Conservation (phyloP, 1,139 yeast genomes). For the Zygoascus meyerae region DNA sequence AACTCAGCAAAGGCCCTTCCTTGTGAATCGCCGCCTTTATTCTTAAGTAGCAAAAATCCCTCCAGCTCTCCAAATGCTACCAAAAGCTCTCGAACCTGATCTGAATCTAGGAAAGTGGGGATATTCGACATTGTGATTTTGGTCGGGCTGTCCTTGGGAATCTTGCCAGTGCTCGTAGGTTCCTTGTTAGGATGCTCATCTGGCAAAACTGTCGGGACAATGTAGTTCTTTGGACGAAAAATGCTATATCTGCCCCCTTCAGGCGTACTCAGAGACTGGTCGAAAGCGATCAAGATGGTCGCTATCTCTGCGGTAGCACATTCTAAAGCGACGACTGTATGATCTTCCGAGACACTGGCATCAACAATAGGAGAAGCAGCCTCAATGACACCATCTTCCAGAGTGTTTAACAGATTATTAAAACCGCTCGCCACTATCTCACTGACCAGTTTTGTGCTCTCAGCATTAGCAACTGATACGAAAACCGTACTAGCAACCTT, state of each 20-base stretch:
- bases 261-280: constrained; percentile 35
- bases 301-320: constrained; percentile 53
- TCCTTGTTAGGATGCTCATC: constrained; percentile 4
- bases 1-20: constrained; percentile 45
- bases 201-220: constrained; percentile 34
- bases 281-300: constrained; percentile 50
- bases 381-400: constrained; percentile 12
- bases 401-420: constrained; percentile 21
- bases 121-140: constrained; percentile 40
- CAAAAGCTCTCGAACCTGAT: constrained; percentile 35
- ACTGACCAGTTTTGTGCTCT: neutral
- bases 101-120: constrained; percentile 37
- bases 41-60: constrained; percentile 33
- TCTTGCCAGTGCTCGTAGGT: neutral
- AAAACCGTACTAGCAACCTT: constrained; percentile 45
- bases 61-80: constrained; percentile 37
- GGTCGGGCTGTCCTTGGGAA: constrained; percentile 29
- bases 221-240: constrained; percentile 59
- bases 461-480: constrained; percentile 38
- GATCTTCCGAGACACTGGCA: constrained; percentile 6
- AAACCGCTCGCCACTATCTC: constrained; percentile 17
- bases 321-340: constrained; percentile 41
- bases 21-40: constrained; percentile 35
- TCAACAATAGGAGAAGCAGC: constrained; percentile 1
- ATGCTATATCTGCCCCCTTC: constrained; percentile 31